Conservation (phyloP, 345 rosid species). For the Populus alba region DNA sequence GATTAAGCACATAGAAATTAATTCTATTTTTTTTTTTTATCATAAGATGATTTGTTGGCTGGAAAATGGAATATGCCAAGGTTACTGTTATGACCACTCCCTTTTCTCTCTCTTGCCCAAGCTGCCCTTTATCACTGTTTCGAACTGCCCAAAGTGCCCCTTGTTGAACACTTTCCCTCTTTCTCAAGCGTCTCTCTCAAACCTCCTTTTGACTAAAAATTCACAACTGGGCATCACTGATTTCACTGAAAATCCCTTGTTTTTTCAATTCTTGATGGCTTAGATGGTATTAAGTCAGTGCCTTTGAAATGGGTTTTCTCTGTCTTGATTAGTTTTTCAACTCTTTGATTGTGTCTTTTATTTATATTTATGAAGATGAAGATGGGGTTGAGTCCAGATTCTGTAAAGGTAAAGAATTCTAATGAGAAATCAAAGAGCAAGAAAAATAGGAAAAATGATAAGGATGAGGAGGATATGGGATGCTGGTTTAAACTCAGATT, state of each 20-base stretch:
- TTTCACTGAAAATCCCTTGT: slow-evolving; percentile 1
- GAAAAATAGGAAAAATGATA: slow-evolving; percentile 18
- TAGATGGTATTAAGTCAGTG: slow-evolving; percentile 1
- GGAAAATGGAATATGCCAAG: slow-evolving; percentile 48
- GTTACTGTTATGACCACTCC: slow-evolving; percentile 34
- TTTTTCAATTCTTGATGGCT: slow-evolving; percentile 3
- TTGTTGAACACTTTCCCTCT: slow-evolving; percentile 26
- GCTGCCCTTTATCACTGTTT: slow-evolving; percentile 44
- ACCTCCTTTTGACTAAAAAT: slow-evolving; percentile 25
- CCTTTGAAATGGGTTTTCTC: slow-evolving; percentile 16
- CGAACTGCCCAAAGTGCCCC: slow-evolving; percentile 67
- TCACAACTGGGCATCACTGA: slow-evolving; percentile 21
- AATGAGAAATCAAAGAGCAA: slow-evolving; percentile 23
- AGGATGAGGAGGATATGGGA: slow-evolving; percentile 11
- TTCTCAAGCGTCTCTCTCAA: slow-evolving; percentile 19
- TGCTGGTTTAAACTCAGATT: slow-evolving; percentile 29
- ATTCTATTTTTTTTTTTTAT: slow-evolving; percentile 5
- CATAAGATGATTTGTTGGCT: slow-evolving; percentile 27
- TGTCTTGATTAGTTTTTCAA: slow-evolving; percentile 11
- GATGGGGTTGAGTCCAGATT: slow-evolving; percentile 26
- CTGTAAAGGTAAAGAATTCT: slow-evolving; percentile 16
- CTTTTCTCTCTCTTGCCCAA: slow-evolving; percentile 42
- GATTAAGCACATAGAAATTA: no score
- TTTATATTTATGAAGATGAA: slow-evolving; percentile 3
- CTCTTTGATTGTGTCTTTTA: background rate